Conservation (phyloP, 192 early-diverging fungal species). For the Podila epicladia region DNA sequence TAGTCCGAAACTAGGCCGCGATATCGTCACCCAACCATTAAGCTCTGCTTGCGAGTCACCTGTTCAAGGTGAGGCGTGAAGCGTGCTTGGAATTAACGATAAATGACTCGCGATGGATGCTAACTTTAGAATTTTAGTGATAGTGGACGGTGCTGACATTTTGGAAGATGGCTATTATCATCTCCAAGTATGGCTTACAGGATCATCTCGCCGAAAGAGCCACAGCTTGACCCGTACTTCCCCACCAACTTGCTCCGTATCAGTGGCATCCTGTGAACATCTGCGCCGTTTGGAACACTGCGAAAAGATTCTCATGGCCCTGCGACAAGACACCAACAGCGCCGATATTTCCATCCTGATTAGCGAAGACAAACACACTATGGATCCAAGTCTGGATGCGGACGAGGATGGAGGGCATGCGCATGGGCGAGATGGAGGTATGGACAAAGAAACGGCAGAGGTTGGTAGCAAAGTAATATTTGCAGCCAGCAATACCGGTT, state of each 20-base stretch:
- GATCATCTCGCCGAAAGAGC: neutral
- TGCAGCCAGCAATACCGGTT: no score
- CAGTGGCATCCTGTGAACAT: neutral
- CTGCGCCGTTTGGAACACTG: neutral
- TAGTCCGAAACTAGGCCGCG: neutral
- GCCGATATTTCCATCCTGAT: neutral
- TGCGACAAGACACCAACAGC: neutral
- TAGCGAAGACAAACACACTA: neutral
- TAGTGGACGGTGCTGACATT: neutral
- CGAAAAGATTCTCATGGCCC: neutral
- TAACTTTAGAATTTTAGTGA: no score
- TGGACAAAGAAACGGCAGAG: no score
- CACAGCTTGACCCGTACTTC: neutral
- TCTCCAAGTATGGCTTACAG: constrained; percentile 1
- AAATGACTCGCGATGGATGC: neutral
- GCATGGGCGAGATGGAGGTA: no score
- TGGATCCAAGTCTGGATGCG: neutral
- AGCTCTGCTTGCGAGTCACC: neutral
- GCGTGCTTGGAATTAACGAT: neutral
- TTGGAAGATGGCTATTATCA: neutral
- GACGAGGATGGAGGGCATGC: no score
- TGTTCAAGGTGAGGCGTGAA: neutral
- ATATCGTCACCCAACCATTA: neutral
- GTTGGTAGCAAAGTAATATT: no score
- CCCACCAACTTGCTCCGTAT: neutral